phyloP scores from a whole-genome alignment of 441 rosid genomes.

The Pelargonium fulgidum region DNA sequence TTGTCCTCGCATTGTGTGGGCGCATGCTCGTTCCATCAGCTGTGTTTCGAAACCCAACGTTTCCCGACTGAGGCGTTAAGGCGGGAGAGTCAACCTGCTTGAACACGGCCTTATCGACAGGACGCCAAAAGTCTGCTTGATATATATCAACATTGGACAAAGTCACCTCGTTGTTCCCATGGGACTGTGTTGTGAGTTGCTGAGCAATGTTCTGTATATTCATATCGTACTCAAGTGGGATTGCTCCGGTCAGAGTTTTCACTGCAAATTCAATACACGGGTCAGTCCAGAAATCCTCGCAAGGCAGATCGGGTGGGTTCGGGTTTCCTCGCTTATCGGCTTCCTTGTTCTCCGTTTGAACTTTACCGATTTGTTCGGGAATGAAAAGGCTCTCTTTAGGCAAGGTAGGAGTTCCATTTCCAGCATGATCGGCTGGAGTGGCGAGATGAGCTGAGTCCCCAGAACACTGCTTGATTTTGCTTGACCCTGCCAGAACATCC shows the following conservation, averaged over 20 bases:
- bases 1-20: slow-evolving; percentile 22
- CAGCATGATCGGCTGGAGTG: slow-evolving; percentile 20
- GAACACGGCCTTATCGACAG: slow-evolving; percentile 29
- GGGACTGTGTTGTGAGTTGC: slow-evolving; percentile 34
- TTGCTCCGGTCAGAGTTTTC: slow-evolving; percentile 73
- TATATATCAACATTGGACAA: slow-evolving; percentile 28
- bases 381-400: slow-evolving; percentile 17
- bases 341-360: slow-evolving; percentile 18
- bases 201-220: slow-evolving; percentile 33
- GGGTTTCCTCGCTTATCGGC: slow-evolving; percentile 26
- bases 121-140: slow-evolving; percentile 33
- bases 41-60: slow-evolving; percentile 22
- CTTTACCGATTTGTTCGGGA: slow-evolving; percentile 23
- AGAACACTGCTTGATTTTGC: slow-evolving; percentile 18
- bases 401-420: slow-evolving; percentile 13
- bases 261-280: slow-evolving; percentile 95
- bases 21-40: slow-evolving; percentile 20
- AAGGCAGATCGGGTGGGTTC: slow-evolving; percentile 28
- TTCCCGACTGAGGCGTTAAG: slow-evolving; percentile 16
- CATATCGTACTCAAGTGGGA: slow-evolving; percentile 49
- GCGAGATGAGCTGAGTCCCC: slow-evolving; percentile 15
- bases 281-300: slow-evolving; percentile 59
- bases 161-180: slow-evolving; percentile 27
- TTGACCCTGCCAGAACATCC: slow-evolving; percentile 35
- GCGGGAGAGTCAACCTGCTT: slow-evolving; percentile 27